Percentiles rank a stretch among this genome's conserved stretches.
Conservation (phyloP, 768 basidiomycete species). For the Amanita muscaria region DNA sequence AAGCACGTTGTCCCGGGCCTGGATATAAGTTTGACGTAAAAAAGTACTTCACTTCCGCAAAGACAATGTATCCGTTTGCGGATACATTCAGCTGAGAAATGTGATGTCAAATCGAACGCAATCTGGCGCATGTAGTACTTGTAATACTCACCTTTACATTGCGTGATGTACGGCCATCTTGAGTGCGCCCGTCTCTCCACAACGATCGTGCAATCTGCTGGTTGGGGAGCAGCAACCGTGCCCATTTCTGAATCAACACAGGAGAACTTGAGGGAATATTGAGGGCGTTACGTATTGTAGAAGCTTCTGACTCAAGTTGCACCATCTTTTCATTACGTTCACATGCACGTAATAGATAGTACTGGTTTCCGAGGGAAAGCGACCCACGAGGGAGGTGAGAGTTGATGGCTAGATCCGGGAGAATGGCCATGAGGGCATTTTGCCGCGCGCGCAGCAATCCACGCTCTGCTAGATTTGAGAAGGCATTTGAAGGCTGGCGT, state of each 20-base stretch:
- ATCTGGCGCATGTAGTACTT: too few relatives aligned
- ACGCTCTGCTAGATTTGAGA: slow-evolving; percentile 18
- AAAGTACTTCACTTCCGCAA: too few relatives aligned
- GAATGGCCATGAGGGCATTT: slow-evolving; percentile 11
- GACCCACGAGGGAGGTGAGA: not conserved
- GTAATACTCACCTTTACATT: too few relatives aligned
- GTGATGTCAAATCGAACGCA: too few relatives aligned
- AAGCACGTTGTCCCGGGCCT: too few relatives aligned
- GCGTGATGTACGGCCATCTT: too few relatives aligned
- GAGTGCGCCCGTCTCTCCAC: slow-evolving; percentile 12
- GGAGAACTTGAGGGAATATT: too few relatives aligned
- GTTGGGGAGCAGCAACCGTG: slow-evolving; percentile 13
- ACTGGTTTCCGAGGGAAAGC: slow-evolving; percentile 8
- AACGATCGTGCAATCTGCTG: slow-evolving; percentile 14
- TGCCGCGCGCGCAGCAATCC: slow-evolving; percentile 14
- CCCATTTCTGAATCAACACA: slow-evolving; percentile 10
- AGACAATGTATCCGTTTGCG: too few relatives aligned
- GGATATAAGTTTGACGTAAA: too few relatives aligned
- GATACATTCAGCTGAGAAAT: too few relatives aligned
- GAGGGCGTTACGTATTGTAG: too few relatives aligned
- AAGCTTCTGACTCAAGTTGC: not conserved
- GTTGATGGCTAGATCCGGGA: slow-evolving; percentile 7
- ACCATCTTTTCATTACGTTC: not conserved
- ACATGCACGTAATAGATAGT: slow-evolving; percentile 7
- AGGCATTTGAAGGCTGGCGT: slow-evolving; percentile 16